phyloP scores from a whole-genome alignment of 345 rosid species.

The Acer campestre region DNA sequence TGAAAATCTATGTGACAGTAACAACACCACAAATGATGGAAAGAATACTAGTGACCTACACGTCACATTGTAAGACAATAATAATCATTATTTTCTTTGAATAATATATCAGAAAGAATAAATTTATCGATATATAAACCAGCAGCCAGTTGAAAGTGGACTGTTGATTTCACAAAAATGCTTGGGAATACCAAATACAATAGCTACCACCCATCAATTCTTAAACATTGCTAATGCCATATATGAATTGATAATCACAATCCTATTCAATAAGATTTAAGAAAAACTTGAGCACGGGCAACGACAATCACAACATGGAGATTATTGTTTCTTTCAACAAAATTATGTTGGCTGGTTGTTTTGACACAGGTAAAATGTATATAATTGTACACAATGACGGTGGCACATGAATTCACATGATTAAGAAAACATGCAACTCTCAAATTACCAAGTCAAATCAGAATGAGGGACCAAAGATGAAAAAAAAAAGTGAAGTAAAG shows the following conservation, averaged over 20 bases:
- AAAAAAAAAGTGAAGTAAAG: background rate
- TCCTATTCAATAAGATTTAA: background rate
- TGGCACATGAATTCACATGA: background rate
- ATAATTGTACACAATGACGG: background rate
- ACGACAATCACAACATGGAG: background rate
- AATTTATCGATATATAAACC: background rate
- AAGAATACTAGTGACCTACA: no score
- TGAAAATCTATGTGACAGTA: no score
- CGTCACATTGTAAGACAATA: no score
- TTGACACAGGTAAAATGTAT: background rate
- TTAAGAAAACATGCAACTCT: background rate
- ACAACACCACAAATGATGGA: no score
- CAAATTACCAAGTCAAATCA: constrained; percentile 3
- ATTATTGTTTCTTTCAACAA: background rate
- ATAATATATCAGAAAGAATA: background rate
- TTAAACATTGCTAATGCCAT: no score
- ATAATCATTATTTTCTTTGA: background rate
- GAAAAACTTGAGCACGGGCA: background rate
- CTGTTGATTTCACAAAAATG: no score
- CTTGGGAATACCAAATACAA: no score
- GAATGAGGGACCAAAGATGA: background rate
- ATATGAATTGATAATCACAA: background rate
- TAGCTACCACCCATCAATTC: no score
- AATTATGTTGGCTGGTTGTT: background rate
- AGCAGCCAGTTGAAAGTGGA: background rate